phyloP scores from a whole-genome alignment of 1,139 yeast genomes.

The Taphrina wiesneri region DNA sequence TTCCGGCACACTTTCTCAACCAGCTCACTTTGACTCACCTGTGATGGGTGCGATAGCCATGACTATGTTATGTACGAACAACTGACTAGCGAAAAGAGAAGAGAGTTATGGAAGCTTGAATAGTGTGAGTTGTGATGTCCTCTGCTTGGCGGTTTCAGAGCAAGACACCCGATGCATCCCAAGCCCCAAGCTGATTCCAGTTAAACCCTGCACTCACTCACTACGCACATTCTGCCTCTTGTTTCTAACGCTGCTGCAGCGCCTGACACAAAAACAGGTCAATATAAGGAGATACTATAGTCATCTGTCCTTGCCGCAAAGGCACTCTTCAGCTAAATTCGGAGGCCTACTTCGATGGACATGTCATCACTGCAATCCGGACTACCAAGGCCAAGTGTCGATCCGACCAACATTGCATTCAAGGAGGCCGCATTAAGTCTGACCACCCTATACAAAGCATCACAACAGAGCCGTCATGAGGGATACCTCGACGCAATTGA shows the following conservation, averaged over 20 bases:
- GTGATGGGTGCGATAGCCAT: constrained; percentile 27
- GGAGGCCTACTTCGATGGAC: constrained; percentile 18
- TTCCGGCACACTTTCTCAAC: not conserved
- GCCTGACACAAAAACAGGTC: not conserved
- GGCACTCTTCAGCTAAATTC: not conserved
- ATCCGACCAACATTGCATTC: constrained; percentile 20
- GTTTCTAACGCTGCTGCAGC: not conserved
- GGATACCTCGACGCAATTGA: constrained; percentile 35
- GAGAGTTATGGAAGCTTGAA: not conserved
- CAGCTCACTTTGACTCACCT: not conserved
- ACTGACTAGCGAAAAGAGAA: not conserved
- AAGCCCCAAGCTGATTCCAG: not conserved
- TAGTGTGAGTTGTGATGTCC: not conserved
- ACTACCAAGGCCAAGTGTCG: constrained; percentile 16
- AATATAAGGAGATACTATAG: not conserved
- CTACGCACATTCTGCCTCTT: not conserved
- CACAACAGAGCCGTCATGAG: constrained; percentile 33
- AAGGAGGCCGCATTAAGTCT: constrained; percentile 35
- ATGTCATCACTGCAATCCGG: constrained; percentile 24
- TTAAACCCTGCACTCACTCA: not conserved
- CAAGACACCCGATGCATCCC: not conserved
- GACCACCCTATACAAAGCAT: constrained; percentile 33
- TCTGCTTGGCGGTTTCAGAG: not conserved
- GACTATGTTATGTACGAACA: not conserved
- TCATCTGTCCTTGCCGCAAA: not conserved